A percentile compares a stretch with the other conserved stretches of the same genome.
Evolutionary conservation across 1,284 basidiomycete genomes (phyloP).

Genomic region (Blastosporella zonata): DNA sequence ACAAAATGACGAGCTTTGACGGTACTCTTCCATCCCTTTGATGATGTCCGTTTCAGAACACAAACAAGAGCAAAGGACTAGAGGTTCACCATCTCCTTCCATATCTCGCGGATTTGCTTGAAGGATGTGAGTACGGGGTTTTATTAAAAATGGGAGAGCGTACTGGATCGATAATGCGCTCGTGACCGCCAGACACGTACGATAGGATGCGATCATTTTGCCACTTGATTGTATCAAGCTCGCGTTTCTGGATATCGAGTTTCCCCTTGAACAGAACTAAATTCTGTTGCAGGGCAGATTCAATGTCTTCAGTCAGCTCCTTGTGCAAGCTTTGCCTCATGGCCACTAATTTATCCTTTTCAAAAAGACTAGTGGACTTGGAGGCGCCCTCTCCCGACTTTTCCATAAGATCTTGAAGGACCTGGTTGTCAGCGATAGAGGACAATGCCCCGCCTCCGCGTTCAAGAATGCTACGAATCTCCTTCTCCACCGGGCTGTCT

Average conservation of each 20-base stretch:
- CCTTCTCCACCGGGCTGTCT: constrained; percentile 3
- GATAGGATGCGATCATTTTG: background rate
- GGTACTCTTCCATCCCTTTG: constrained; percentile 25
- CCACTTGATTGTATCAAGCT: background rate
- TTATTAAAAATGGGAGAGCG: background rate
- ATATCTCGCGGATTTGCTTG: constrained; percentile 7
- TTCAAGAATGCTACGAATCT: background rate
- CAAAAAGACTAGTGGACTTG: background rate
- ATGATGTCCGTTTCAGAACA: no score
- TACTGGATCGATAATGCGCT: constrained; percentile 11
- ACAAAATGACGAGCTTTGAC: constrained; percentile 29
- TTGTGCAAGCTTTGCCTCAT: background rate
- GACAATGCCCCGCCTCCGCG: background rate
- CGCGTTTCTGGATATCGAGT: background rate
- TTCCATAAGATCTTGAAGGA: background rate
- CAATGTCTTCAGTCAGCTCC: background rate
- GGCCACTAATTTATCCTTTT: background rate
- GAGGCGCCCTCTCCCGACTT: background rate
- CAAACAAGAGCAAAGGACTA: background rate
- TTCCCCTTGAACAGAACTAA: background rate
- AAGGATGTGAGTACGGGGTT: no score
- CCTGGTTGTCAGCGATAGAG: background rate
- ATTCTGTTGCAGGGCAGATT: background rate
- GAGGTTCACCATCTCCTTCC: constrained; percentile 7
- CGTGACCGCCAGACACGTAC: constrained; percentile 7